Percentiles rank a stretch among this genome's conserved stretches.
These are phyloP conservation scores for Beta vulgaris DNA, from an alignment of 148 eudicot species.

Conservation along the genomic window DNA sequence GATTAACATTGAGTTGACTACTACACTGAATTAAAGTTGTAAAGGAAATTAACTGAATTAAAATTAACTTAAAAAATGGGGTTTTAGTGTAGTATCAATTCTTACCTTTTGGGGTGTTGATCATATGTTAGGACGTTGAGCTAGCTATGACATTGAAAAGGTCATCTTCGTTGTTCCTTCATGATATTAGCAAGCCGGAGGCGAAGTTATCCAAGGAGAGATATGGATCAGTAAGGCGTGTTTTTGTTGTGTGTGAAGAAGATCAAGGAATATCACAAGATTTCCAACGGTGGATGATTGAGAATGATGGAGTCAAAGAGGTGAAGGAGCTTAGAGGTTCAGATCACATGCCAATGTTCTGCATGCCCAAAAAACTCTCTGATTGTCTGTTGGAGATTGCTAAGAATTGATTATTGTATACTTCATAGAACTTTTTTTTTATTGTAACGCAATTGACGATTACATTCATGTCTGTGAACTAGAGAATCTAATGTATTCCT, in stretches of 20 bases:
- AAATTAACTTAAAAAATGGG: too few species aligned
- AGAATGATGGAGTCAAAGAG: slow-evolving; percentile 34
- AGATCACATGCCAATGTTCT: slow-evolving; percentile 62
- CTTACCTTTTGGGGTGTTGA: too few species aligned
- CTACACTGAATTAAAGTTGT: too few species aligned
- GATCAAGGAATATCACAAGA: slow-evolving; percentile 32
- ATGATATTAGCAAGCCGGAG: slow-evolving; percentile 26
- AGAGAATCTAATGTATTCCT: too few species aligned
- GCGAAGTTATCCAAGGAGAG: slow-evolving; percentile 31
- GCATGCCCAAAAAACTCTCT: slow-evolving; percentile 38
- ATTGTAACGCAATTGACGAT: too few species aligned
- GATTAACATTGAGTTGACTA: too few species aligned
- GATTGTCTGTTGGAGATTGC: slow-evolving; percentile 30
- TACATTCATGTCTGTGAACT: too few species aligned
- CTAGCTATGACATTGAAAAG: slow-evolving; percentile 38
- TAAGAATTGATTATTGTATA: background rate
- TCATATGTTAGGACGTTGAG: slow-evolving; percentile 52
- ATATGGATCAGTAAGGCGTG: slow-evolving; percentile 36
- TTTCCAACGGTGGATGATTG: slow-evolving; percentile 45
- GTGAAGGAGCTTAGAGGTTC: slow-evolving; percentile 39
- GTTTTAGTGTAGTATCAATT: too few species aligned
- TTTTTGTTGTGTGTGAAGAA: slow-evolving; percentile 35
- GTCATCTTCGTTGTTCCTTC: slow-evolving; percentile 27
- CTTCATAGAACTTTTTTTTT: too few species aligned
- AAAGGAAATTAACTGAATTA: too few species aligned